Evolutionary conservation across 495 filamentous ascomycete species (phyloP), one percentile per base, ranked within the genome.

Genomic region (Mytilinidion resinicola): DNA sequence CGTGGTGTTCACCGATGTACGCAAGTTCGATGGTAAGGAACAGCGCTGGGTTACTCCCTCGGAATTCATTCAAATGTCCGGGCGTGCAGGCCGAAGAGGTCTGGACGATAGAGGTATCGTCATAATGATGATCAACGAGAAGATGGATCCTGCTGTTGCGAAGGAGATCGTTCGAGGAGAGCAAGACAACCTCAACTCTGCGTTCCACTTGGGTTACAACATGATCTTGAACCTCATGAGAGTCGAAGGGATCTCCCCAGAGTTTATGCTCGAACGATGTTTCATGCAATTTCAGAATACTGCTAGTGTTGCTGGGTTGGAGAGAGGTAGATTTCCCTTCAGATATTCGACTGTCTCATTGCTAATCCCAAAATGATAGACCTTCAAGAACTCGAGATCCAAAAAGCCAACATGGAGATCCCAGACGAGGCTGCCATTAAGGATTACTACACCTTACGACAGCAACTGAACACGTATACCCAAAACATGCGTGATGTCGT

Each of bases 211-310:
- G 10, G 91, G 93, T n/a, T 97, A 98, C 77, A 98, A 97, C 72
- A 98, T 97, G 93, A 86, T 98, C 67, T 76, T 98, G 57, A 98
- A 98, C 63, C 75, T 98, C 51, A 87, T 96, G 77, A 81, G 93
- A 74, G 90, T 97, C 37, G 93, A 97, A 69, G 91, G 89, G 11
- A 93, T 98, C 51, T 96, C 89, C 9, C 95, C 93, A 9, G 91
- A 97, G 63, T 96, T 85, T 70, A 97, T 98, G 93, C 78, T 98
- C 14, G 89, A 96, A 74, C 80, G 85, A 61, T 97, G 95, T 66
- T 98, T 98, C 77, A 95, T 87, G 72, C 95, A 98, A 71, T 98
- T 98, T 73, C 93, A 98, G 70, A 96, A 93, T 63, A 88, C 89
- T 9, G 87, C 90, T 3, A 87, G 85, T 62, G 87, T 96, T 47